Evolutionary conservation across 257 asterid genomes (phyloP).

Genomic region (Misopates orontium): DNA sequence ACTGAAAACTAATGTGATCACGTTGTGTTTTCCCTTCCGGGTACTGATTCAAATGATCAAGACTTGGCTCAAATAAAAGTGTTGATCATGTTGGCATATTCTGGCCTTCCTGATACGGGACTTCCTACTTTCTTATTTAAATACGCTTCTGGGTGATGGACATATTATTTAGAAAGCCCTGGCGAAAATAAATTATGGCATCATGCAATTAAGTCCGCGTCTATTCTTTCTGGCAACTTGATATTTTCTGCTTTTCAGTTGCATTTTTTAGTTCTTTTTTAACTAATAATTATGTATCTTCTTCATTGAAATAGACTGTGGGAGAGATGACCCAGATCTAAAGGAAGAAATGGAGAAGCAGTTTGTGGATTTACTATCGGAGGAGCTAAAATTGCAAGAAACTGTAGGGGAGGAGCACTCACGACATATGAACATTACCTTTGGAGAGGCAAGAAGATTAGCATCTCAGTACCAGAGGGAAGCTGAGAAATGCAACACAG

Average conservation of each 20-base stretch:
- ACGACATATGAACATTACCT: slow-evolving; percentile 79
- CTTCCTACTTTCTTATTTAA: no score
- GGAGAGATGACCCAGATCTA: slow-evolving; percentile 89
- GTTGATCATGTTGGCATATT: no score
- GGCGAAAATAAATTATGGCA: no score
- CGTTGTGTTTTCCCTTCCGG: no score
- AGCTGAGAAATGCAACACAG: slow-evolving; percentile 84
- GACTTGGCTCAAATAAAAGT: no score
- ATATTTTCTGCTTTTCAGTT: background rate
- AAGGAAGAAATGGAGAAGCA: slow-evolving; percentile 97
- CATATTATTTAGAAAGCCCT: no score
- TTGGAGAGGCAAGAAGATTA: slow-evolving; percentile 77
- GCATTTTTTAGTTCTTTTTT: slow-evolving; percentile 2
- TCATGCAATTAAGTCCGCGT: no score
- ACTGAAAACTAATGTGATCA: no score
- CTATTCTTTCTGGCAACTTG: no score
- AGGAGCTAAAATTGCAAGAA: slow-evolving; percentile 86
- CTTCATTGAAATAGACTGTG: slow-evolving; percentile 61
- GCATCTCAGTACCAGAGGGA: slow-evolving; percentile 85
- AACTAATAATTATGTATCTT: background rate
- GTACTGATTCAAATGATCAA: no score
- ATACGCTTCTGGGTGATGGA: no score
- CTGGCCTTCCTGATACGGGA: no score
- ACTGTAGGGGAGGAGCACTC: slow-evolving; percentile 59
- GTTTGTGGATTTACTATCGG: slow-evolving; percentile 74